Conservation (phyloP, 345 rosid species). For the Nasturtium officinale region DNA sequence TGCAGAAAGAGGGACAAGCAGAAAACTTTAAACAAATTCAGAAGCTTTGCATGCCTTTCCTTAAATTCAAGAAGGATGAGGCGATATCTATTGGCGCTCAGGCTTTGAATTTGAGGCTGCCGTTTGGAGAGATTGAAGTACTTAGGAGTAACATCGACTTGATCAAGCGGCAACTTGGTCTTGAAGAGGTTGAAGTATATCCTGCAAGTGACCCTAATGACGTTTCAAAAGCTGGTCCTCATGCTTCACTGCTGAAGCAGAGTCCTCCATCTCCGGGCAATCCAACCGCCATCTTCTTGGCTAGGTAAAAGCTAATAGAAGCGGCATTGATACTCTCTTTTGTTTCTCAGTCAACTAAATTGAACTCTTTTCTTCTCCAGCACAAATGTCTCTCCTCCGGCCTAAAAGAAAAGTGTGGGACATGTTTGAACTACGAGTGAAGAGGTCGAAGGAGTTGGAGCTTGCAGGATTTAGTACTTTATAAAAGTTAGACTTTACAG, state of each 20-base stretch:
- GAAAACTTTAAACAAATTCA: conserved; percentile 64
- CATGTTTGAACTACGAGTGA: not conserved
- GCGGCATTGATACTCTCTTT: not conserved
- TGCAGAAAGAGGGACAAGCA: conserved; percentile 63
- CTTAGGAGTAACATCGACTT: conserved; percentile 72
- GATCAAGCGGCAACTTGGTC: conserved; percentile 77
- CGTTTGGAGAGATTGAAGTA: conserved; percentile 87
- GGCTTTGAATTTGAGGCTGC: conserved; percentile 75
- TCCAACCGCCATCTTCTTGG: conserved; percentile 76
- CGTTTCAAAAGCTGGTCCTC: conserved; percentile 57
- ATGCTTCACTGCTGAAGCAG: conserved; percentile 53
- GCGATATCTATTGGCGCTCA: conserved; percentile 64
- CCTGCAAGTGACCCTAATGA: conserved; percentile 54
- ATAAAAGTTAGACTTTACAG: not conserved
- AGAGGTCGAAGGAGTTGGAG: not conserved
- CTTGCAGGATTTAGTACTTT: too few relatives aligned
- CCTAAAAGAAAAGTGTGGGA: not conserved
- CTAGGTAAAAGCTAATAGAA: conserved; percentile 45
- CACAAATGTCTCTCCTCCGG: not conserved
- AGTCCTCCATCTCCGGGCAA: conserved; percentile 86
- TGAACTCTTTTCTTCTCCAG: not conserved
- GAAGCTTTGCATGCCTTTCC: conserved; percentile 86
- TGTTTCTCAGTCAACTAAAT: not conserved
- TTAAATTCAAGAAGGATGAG: conserved; percentile 87
- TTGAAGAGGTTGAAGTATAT: conserved; percentile 64